Base-by-base conservation (phyloP, 306 rosid species). In the Casuarina cunninghamiana region DNA sequence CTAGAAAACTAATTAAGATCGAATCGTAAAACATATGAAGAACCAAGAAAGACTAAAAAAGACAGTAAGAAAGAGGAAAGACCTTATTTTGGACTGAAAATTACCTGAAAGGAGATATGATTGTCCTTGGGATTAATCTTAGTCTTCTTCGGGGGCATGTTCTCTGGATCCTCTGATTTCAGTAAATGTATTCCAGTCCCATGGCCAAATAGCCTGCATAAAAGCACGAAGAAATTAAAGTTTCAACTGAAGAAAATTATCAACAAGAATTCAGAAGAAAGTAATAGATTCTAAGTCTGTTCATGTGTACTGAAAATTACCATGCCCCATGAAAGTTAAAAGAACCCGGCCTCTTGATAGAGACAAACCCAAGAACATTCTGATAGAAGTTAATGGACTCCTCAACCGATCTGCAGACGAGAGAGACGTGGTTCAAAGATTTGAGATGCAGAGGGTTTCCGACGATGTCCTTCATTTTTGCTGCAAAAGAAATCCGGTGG, bases 131-230 rank as follows among this genome's bases (percentile, higher is more conserved):
- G 98, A 84, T 95, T 95, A 44, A 95, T 95, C 71, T 83, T 84
- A 0, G 78, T 75, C 83, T 92, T 95, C 84, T 69, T 90, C 1
- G 90, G 32, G 1, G 32, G 82, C 77, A 87, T 63, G 1, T 60
- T 89, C 9, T 86, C 85, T 0, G 88, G 93, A 1, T 83, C 67
- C 81, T 89, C 93, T 3, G 93, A 87, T 72, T 85, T 95, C 75
- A 95, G 77, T 72, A 95, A 79, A 85, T 95, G 98, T 13, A 95
- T 84, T 82, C 98, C 98, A 72, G 92, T 92, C 15, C 98, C 98
- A 63, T 53, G 87, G 3, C 96, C 98, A 69, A 89, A 95, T 68
- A 95, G 75, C 98, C 97, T 95, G 76, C 0, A 71, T 5, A 71
- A 13, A 81, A 39, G 13, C 5, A 13, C 5, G 6, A 67, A 48